Evolutionary conservation across 2,329 filamentous ascomycete genomes (phyloP).

Genomic region (Colletotrichum sp.): DNA sequence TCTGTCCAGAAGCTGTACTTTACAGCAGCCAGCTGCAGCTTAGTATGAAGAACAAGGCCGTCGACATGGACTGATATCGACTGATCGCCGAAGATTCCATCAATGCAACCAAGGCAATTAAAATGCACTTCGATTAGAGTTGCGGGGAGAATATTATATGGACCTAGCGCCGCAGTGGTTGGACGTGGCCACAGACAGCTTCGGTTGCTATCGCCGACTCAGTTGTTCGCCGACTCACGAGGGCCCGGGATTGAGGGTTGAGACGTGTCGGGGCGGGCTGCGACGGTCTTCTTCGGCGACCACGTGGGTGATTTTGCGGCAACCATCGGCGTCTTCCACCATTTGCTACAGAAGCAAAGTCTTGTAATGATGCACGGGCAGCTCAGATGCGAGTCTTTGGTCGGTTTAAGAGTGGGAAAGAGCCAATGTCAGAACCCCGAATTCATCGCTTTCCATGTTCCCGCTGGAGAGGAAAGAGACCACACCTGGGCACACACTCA

Average conservation of each 20-base stretch:
- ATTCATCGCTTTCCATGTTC: not conserved
- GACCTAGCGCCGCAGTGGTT: not conserved
- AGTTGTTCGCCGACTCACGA: not conserved
- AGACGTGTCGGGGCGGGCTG: not conserved
- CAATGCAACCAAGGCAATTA: not conserved
- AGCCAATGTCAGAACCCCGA: not conserved
- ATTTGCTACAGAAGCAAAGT: not conserved
- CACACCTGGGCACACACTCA: not conserved
- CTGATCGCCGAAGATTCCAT: not conserved
- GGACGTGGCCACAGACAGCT: not conserved
- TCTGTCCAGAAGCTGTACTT: not conserved
- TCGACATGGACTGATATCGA: not conserved
- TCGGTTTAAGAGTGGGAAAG: not conserved
- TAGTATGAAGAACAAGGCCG: not conserved
- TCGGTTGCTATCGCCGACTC: not conserved
- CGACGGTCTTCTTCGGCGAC: not conserved
- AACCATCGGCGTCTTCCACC: not conserved
- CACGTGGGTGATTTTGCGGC: slow-evolving; percentile 3
- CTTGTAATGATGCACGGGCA: not conserved
- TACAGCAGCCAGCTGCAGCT: not conserved
- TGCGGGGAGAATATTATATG: not conserved
- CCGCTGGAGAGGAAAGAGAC: not conserved
- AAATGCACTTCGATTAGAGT: not conserved
- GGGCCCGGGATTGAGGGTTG: not conserved
- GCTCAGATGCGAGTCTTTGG: not conserved